A percentile compares a stretch with the other conserved stretches of the same genome.
These are phyloP conservation scores for Cordyceps sp. DNA, from an alignment of 2,329 filamentous ascomycete species.

Conservation along the genomic window DNA sequence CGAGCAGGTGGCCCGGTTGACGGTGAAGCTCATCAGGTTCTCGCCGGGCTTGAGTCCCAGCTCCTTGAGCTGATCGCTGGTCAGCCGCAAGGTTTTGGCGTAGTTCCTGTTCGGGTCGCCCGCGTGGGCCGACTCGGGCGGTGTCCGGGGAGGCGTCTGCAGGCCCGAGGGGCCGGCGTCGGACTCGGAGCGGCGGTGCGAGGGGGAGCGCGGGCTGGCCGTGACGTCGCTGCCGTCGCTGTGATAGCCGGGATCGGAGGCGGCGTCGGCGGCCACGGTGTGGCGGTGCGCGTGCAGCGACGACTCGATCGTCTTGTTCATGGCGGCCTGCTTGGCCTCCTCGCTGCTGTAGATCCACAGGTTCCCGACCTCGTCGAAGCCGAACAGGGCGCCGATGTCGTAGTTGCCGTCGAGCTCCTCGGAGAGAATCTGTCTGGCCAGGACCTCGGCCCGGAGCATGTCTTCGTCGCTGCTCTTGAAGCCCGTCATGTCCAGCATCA, in stretches of 20 bases:
- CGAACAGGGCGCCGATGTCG: slow-evolving; percentile 89
- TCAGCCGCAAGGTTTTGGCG: slow-evolving; percentile 88
- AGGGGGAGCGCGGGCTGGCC: slow-evolving; percentile 24
- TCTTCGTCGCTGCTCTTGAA: slow-evolving; percentile 94
- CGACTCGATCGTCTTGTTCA: slow-evolving; percentile 42
- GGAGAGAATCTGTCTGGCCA: slow-evolving; percentile 79
- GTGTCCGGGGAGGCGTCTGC: slow-evolving; percentile 52
- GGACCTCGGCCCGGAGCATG: slow-evolving; percentile 76
- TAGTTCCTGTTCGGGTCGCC: slow-evolving; percentile 73
- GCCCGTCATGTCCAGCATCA: slow-evolving; percentile 96
- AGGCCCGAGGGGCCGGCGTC: slow-evolving; percentile 37
- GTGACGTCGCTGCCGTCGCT: slow-evolving; percentile 63
- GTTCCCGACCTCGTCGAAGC: slow-evolving; percentile 88
- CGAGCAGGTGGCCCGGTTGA: slow-evolving; percentile 83
- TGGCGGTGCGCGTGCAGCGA: slow-evolving; percentile 26
- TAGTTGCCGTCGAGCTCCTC: slow-evolving; percentile 92
- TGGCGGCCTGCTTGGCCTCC: slow-evolving; percentile 81
- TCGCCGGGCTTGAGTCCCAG: slow-evolving; percentile 69
- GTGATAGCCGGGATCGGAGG: slow-evolving; percentile 88
- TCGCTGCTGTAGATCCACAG: slow-evolving; percentile 99
- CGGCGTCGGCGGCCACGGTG: slow-evolving; percentile 55
- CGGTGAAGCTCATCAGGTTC: slow-evolving; percentile 90
- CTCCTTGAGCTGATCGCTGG: slow-evolving; percentile 84
- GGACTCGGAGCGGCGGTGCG: slow-evolving; percentile 51
- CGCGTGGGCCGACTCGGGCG: slow-evolving; percentile 45